phyloP scores from a whole-genome alignment of 208 protist genomes.

The Acanthamoeba lenticulata region DNA sequence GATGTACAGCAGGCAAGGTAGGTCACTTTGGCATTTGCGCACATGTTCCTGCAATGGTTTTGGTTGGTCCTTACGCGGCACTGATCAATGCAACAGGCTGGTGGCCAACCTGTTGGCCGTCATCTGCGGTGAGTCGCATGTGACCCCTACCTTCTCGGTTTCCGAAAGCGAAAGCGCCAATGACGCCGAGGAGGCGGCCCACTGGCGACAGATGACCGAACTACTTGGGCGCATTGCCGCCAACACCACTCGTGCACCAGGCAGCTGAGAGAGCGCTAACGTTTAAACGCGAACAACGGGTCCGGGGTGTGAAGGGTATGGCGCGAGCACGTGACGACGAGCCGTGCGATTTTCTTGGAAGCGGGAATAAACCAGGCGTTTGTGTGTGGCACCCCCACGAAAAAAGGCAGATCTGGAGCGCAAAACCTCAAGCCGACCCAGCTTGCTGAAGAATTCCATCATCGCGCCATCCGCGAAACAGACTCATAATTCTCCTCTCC shows the following conservation, averaged over 20 bases:
- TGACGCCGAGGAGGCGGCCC: background rate
- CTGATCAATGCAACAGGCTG: background rate
- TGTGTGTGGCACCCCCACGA: too few species aligned
- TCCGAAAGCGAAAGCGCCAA: background rate
- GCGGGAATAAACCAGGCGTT: too few species aligned
- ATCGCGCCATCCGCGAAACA: background rate
- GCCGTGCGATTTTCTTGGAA: too few species aligned
- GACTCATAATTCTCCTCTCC: too few species aligned
- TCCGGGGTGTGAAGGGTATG: too few species aligned
- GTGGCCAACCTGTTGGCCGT: constrained; percentile 15
- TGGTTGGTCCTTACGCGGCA: too few species aligned
- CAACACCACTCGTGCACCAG: background rate
- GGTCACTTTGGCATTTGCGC: background rate
- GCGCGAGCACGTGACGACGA: too few species aligned
- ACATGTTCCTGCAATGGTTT: too few species aligned
- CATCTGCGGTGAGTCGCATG: constrained; percentile 24
- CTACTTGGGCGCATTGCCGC: background rate
- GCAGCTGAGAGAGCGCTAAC: background rate
- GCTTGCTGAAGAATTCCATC: too few species aligned
- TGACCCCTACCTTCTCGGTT: background rate
- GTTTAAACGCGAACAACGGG: too few species aligned
- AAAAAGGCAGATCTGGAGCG: background rate
- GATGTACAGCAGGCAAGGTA: background rate
- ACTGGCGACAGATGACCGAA: background rate
- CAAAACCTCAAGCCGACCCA: background rate